Conservation (phyloP, 768 basidiomycete species). For the Gloeophyllum trabeum region DNA sequence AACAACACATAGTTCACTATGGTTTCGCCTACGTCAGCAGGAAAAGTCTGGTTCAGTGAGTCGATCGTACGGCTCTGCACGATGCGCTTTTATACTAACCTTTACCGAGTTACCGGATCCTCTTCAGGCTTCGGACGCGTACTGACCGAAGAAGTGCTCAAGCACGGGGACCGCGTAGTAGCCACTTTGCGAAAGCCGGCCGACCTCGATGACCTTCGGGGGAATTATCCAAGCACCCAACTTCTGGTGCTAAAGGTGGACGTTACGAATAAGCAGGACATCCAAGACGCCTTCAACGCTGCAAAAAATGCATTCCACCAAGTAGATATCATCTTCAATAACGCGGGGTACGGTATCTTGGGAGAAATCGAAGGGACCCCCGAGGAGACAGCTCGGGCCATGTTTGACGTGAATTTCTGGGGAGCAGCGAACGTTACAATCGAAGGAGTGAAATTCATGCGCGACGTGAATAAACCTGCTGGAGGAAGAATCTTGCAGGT, state of each 20-base stretch:
- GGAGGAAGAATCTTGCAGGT: conserved; percentile 25
- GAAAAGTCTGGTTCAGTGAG: conserved; percentile 14
- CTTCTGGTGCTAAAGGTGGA: conserved; percentile 14
- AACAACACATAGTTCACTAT: no score
- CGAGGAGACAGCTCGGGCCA: conserved; percentile 4
- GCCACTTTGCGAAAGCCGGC: conserved; percentile 15
- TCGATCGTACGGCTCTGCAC: background rate
- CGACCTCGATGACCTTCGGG: conserved; percentile 11
- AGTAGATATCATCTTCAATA: conserved; percentile 17
- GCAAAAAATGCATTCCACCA: conserved; percentile 9
- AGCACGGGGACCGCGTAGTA: conserved; percentile 13
- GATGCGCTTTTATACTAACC: background rate
- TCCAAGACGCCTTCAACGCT: conserved; percentile 9
- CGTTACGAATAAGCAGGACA: conserved; percentile 8
- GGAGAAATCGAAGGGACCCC: conserved; percentile 11
- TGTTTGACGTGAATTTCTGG: conserved; percentile 17
- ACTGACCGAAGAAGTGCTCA: conserved; percentile 12
- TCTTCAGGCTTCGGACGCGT: conserved; percentile 15
- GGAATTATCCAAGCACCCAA: conserved; percentile 5
- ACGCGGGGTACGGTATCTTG: conserved; percentile 9
- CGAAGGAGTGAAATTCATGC: conserved; percentile 21
- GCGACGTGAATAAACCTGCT: conserved; percentile 22
- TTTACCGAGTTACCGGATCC: conserved; percentile 13
- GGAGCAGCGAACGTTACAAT: conserved; percentile 17
- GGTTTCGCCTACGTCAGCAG: no score